Evolutionary conservation across 2,329 filamentous ascomycete genomes (phyloP).

Genomic region (Neopestalotiopsis rosae): DNA sequence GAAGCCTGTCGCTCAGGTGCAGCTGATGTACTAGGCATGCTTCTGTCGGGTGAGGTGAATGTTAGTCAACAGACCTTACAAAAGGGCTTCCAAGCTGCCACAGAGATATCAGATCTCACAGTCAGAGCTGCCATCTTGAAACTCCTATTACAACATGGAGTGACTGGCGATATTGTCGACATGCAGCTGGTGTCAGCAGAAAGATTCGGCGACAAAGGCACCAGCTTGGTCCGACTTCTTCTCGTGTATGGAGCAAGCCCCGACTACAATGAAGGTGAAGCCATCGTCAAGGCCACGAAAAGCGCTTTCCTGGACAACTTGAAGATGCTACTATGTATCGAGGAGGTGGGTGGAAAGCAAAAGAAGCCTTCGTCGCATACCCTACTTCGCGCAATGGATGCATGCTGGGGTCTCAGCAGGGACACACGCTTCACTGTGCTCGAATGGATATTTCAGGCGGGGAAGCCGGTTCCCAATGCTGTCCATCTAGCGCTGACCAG

Average conservation of each 20-base stretch:
- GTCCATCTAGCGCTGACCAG: slow-evolving; percentile 56
- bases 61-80: slow-evolving; percentile 49
- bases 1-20: slow-evolving; percentile 59
- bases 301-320: slow-evolving; percentile 56
- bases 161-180: slow-evolving; percentile 56
- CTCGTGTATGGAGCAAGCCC: slow-evolving; percentile 58
- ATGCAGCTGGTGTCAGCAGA: slow-evolving; percentile 58
- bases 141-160: slow-evolving; percentile 54
- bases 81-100: slow-evolving; percentile 60
- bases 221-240: slow-evolving; percentile 54
- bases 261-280: slow-evolving; percentile 60
- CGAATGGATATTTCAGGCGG: slow-evolving; percentile 56
- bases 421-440: slow-evolving; percentile 55
- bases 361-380: slow-evolving; percentile 53
- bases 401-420: slow-evolving; percentile 55
- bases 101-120: slow-evolving; percentile 55
- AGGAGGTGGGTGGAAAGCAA: slow-evolving; percentile 46
- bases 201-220: slow-evolving; percentile 54
- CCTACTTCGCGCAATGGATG: slow-evolving; percentile 56
- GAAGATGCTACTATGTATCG: slow-evolving; percentile 56
- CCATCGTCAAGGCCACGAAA: slow-evolving; percentile 58
- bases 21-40: slow-evolving; percentile 53
- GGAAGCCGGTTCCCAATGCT: slow-evolving; percentile 52
- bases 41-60: slow-evolving; percentile 48
- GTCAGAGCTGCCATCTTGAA: slow-evolving; percentile 56